Evolutionary conservation across 2,329 filamentous ascomycete genomes (phyloP).

Genomic region (Dactylellina sp.): DNA sequence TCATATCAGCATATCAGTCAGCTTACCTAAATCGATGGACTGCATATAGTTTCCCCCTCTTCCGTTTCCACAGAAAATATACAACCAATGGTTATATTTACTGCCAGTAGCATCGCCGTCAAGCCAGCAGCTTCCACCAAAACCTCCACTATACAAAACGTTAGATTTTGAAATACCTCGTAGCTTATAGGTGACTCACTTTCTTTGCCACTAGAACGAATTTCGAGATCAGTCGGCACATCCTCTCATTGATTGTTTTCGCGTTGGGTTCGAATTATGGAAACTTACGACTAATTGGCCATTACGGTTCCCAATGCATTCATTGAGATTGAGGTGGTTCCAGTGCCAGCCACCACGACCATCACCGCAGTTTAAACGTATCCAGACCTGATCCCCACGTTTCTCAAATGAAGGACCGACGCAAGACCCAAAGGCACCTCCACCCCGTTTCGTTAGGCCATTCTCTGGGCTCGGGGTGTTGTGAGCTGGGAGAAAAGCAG

Average conservation of each 20-base stretch:
- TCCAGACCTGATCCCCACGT: conserved; percentile 1
- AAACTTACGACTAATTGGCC: not conserved
- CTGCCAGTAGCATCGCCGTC: not conserved
- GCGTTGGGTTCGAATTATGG: not conserved
- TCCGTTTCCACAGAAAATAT: conserved; percentile 4
- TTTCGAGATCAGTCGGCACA: too few relatives aligned
- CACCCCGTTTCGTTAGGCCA: not conserved
- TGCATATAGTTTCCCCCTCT: not conserved
- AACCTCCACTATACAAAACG: not conserved
- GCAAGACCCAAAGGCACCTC: conserved; percentile 4
- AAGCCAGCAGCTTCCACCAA: conserved; percentile 11
- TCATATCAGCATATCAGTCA: too few relatives aligned
- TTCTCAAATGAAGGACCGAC: not conserved
- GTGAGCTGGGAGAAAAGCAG: not conserved
- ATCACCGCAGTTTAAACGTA: not conserved
- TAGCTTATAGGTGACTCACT: not conserved
- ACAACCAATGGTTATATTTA: not conserved
- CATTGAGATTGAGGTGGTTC: conserved; percentile 8
- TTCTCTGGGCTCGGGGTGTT: not conserved
- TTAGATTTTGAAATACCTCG: not conserved
- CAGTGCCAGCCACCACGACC: conserved; percentile 2
- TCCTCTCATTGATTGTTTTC: too few relatives aligned
- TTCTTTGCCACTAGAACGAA: conserved; percentile 16
- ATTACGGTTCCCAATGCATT: not conserved
- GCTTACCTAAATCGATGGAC: conserved; percentile 9